Evolutionary conservation across 2,329 filamentous ascomycete genomes (phyloP), one percentile per base, ranked within the genome.

Genomic region (Stachybotrys chartarum): DNA sequence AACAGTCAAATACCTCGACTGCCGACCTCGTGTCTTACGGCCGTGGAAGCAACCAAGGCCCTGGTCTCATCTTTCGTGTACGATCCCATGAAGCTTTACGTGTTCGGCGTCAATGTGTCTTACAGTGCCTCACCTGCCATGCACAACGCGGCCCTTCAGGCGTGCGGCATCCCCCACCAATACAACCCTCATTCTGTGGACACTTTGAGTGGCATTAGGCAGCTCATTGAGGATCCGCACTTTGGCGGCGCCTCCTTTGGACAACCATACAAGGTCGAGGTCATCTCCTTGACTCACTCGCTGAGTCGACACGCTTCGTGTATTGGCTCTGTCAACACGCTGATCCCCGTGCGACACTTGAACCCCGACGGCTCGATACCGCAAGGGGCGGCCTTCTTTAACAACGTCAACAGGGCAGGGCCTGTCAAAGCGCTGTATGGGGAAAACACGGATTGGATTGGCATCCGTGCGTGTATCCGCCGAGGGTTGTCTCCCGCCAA

Each of bases 361-460:
- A 76, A 79, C n/a, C 66, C 75, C 0, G 80, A 85, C 55, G 81
- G 81, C 1, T 78, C 75, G 42, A 78, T 84, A 0, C 80, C 84
- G 1, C 75, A 79, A 32, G 81, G 82, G 5, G 77, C 77, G 1
- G 69, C 83, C 8, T 70, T 78, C 17, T 76, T 78, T 57, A 70
- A 73, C n/a, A 78, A 82, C 57, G 60, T 69, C 32, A 86, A 86
- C 58, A 78, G 83, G 48, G 78, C 84, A 1, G 87, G 88, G 0
- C 81, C 84, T 0, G 81, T 90, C 7, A 80, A 81, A 58, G 86
- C 85, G 0, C 75, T 91, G 0, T 89, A 90, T 59, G 89, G 88
- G 1, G 87, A 91, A 56, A 92, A 92, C 57, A 91, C 88, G 0
- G 88, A 92, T 67, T 92, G 88, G 85, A 87, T 91, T 39, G 88